Evolutionary conservation across 164 flowering plant species (phyloP).

Genomic region (Houttuynia cordata): DNA sequence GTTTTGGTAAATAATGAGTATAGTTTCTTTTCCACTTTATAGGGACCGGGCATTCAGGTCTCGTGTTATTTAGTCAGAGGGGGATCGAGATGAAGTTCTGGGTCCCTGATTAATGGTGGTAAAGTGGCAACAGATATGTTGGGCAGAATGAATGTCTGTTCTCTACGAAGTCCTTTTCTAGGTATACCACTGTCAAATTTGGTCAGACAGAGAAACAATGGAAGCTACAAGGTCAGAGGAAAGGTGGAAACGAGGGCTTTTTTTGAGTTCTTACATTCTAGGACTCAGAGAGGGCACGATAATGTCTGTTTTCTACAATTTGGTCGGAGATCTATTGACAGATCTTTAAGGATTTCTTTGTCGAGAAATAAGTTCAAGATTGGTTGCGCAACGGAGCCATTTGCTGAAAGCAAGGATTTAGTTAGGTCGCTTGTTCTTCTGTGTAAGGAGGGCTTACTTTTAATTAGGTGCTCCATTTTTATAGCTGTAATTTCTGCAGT

Average conservation of each 20-base stretch:
- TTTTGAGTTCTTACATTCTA: conserved; percentile 18
- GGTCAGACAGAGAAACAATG: conserved; percentile 16
- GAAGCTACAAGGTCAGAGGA: conserved; percentile 13
- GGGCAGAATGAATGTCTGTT: conserved; percentile 39
- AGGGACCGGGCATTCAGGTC: conserved; percentile 11
- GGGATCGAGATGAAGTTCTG: conserved; percentile 69
- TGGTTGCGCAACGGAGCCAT: conserved; percentile 45
- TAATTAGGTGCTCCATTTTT: conserved; percentile 66
- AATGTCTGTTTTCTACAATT: conserved; percentile 39
- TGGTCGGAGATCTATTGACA: conserved; percentile 37
- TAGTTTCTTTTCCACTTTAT: neutral
- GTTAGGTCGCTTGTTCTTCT: conserved; percentile 48
- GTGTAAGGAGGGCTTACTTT: conserved; percentile 71
- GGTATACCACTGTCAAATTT: conserved; percentile 32
- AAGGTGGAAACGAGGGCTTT: no score
- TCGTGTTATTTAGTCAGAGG: conserved; percentile 17
- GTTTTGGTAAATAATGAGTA: no score
- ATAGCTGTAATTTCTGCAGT: conserved; percentile 63
- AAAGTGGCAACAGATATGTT: conserved; percentile 4
- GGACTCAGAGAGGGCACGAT: conserved; percentile 25
- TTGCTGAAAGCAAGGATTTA: conserved; percentile 39
- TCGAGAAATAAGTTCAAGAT: conserved; percentile 30
- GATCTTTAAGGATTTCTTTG: conserved; percentile 26
- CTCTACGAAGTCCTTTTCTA: conserved; percentile 37
- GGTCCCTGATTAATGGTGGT: conserved; percentile 46